These are phyloP conservation scores for Aspergillus novofumigatus DNA, from an alignment of 2,329 filamentous ascomycete genomes.

Conservation along the genomic window DNA sequence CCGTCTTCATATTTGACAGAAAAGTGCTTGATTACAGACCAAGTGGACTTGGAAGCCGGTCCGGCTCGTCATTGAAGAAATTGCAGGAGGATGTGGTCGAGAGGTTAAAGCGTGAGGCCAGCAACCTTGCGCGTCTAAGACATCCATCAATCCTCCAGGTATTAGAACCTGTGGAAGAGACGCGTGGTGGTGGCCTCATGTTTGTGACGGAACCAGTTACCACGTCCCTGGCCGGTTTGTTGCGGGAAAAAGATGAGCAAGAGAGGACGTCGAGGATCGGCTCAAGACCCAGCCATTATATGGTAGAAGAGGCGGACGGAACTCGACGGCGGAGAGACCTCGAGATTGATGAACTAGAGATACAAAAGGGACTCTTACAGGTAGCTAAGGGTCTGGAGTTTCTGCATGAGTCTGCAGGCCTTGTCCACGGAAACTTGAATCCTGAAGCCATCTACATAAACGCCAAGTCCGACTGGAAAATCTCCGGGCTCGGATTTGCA, in stretches of 20 bases:
- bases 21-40: constrained; percentile 73
- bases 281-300: constrained; percentile 71
- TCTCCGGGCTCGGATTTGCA: constrained; percentile 88
- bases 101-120: constrained; percentile 84
- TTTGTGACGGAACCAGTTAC: constrained; percentile 93
- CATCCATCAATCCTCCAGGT: constrained; percentile 92
- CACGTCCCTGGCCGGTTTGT: constrained; percentile 73
- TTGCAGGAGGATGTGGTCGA: constrained; percentile 87
- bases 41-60: constrained; percentile 56
- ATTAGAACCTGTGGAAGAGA: constrained; percentile 93
- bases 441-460: constrained; percentile 93
- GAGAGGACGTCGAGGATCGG: constrained; percentile 66
- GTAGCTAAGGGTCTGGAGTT: constrained; percentile 93
- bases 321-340: constrained; percentile 70
- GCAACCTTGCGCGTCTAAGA: constrained; percentile 77
- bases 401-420: constrained; percentile 85
- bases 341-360: constrained; percentile 94
- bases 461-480: constrained; percentile 97
- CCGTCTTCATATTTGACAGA: constrained; percentile 90
- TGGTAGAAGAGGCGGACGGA: constrained; percentile 74
- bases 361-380: constrained; percentile 92
- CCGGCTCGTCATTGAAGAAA: constrained; percentile 68
- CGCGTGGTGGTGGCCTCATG: constrained; percentile 82
- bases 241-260: constrained; percentile 86
- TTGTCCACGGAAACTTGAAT: constrained; percentile 92